phyloP scores from a whole-genome alignment of 306 rosid species.

The Rubus idaeus region DNA sequence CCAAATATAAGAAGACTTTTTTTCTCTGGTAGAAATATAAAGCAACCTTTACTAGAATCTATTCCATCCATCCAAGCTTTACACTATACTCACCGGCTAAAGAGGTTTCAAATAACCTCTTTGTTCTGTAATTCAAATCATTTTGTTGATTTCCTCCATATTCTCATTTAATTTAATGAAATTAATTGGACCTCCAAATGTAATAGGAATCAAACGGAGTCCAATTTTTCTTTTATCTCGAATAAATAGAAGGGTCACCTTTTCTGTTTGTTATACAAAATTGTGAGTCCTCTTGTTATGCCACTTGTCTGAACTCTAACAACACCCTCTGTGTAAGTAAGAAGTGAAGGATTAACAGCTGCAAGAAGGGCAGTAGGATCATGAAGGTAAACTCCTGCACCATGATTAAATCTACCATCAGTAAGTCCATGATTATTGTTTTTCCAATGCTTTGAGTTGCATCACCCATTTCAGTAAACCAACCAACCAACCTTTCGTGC shows the following conservation, averaged over 20 bases:
- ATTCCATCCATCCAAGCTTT: neutral
- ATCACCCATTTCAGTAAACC: conserved; percentile 8
- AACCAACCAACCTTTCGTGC: conserved; percentile 48
- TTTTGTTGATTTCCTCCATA: neutral
- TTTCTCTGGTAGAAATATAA: neutral
- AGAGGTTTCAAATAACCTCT: neutral
- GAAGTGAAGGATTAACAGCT: conserved; percentile 70
- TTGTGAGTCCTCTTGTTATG: conserved; percentile 82
- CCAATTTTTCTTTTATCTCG: too few species aligned
- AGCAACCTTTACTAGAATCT: neutral
- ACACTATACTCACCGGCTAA: neutral
- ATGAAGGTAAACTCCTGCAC: conserved; percentile 88
- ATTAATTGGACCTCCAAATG: neutral
- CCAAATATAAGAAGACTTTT: neutral
- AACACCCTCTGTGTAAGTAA: conserved; percentile 71
- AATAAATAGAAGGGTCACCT: conserved; percentile 34
- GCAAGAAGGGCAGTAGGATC: conserved; percentile 81
- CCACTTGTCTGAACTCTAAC: conserved; percentile 94
- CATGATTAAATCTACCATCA: conserved; percentile 26
- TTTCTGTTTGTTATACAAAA: conserved; percentile 70
- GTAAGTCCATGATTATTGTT: conserved; percentile 12
- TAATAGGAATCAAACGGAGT: neutral
- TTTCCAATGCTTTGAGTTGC: conserved; percentile 16
- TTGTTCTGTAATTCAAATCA: neutral
- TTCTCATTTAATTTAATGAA: neutral